Conservation (phyloP, 1,284 basidiomycete species). For the Leccinum griseonigrum region DNA sequence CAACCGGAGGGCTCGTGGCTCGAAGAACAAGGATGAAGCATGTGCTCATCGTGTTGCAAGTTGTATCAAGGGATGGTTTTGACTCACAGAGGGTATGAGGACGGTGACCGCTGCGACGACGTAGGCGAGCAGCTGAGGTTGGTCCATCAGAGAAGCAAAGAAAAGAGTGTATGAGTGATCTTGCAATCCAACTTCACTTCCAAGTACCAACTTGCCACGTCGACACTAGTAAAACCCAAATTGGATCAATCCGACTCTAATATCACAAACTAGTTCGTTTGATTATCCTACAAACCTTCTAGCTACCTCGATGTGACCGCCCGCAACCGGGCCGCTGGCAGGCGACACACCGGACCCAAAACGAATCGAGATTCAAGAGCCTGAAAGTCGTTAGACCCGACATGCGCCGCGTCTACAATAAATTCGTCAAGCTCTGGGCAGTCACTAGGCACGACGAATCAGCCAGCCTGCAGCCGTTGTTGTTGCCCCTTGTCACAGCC, state of each 20-base stretch:
- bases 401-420: too few species aligned
- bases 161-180: background rate
- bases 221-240: too few species aligned
- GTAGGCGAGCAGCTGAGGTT: slow-evolving; percentile 18
- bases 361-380: too few species aligned
- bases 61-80: background rate
- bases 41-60: slow-evolving; percentile 54
- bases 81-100: slow-evolving; percentile 31
- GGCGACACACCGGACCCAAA: too few species aligned
- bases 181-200: background rate
- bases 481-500: background rate
- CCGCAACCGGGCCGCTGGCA: too few species aligned
- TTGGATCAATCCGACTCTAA: background rate
- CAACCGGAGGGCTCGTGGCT: slow-evolving; percentile 54
- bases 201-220: background rate
- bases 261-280: background rate
- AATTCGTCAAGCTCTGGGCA: too few species aligned
- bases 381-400: too few species aligned
- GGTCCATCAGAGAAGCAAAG: slow-evolving; percentile 24
- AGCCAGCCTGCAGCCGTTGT: too few species aligned
- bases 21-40: slow-evolving; percentile 89
- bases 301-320: too few species aligned
- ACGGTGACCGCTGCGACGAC: slow-evolving; percentile 18
- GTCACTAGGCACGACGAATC: too few species aligned
- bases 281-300: background rate